Evolutionary conservation across 352 stramenopile species (phyloP), one percentile per base, ranked within the genome.

Genomic region (Pythium phragmiticola): DNA sequence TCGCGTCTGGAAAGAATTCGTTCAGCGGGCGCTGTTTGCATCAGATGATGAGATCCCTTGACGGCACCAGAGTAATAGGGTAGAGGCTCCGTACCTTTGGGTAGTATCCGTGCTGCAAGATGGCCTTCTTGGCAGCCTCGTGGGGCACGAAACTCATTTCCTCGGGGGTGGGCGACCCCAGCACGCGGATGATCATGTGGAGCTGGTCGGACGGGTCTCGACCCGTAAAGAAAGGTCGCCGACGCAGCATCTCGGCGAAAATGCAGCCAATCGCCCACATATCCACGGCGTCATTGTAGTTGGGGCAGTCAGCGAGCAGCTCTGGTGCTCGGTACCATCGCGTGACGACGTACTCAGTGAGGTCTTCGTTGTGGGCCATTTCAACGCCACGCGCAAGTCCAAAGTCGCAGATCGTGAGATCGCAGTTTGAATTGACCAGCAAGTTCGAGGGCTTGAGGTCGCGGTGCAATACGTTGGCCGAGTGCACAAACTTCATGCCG

Each of bases 371-470:
- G 58, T 90, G 79, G 30, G 79, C 57, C 42, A 70, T 60, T 26
- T 88, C 74, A 17, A 94, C 76, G 49, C 86, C 86, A 58, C 86
- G 86, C 33, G 90, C 90, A 23, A 97, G 75, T 5, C 90, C 90
- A 68, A 97, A 97, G 68, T 97, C 89, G 61, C 90, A 97, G 48
- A 97, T 77, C 75, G 96, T 97, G 57, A 97, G 76, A 66, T 96
- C 87, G 61, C 90, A 97, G 65, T 97, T 95, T 33, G 86, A 94
- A 69, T 98, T 98, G 56, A 99, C 89, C 37, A 99, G 78, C 56
- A 99, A 57, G 72, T 99, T 99, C 12, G 95, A 98, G 26, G 96
- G 97, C 74, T 99, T 99, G n/a, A 99, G 87, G 68, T 99, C 97
- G 39, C 97, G 82, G 70, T 99, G 96, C 43, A 98, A 85, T 50